Base-by-base conservation (phyloP, 1,284 basidiomycete species). In the Cryptococcus neoformans region DNA sequence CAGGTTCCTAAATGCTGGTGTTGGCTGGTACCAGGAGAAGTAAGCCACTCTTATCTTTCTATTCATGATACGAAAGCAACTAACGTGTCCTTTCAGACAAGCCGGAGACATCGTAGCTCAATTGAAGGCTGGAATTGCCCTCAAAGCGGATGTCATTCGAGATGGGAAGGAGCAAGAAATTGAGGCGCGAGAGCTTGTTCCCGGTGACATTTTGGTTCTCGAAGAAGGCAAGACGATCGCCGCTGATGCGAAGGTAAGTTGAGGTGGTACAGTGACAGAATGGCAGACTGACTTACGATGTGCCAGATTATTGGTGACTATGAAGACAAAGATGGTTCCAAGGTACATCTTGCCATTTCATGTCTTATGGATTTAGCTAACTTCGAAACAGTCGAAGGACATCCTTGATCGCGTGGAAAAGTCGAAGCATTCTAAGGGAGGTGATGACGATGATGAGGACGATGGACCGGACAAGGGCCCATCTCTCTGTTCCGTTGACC, bases 141-240 rank as follows among this genome's bases (percentile, higher is more conserved):
- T 93, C 77, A 97, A 97, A 82, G 94, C 94, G 41, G 89, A 87
- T 79, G 90, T 90, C 71, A 90, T 86, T 80, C 92, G 94, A 64
- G 83, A 83, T 65, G 90, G 89, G 60, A 69, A 72, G 44, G 96
- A 92, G 92, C 75, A 78, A 40, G 93, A 97, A 78, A 88, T 96
- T 66, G 93, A 97, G 70, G 91, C 90, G 0, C 66, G 92, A 48
- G 84, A 83, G 48, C 86, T 97, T 58, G 92, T 96, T 49, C 92
- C 93, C 57, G 92, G 93, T 77, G 93, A 97, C 69, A 88, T 96
- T 83, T 80, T 97, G 64, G 83, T 91, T 5, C 95, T 96, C 89
- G 96, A 97, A 82, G 94, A 96, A 80, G 93, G 93, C 83, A 93
- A 96, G 72, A 89, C 96, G 69, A 92, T 95, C 60, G 90, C 93